Evolutionary conservation across 2,329 filamentous ascomycete genomes (phyloP).

Genomic region (Pseudogymnoascus sp.): DNA sequence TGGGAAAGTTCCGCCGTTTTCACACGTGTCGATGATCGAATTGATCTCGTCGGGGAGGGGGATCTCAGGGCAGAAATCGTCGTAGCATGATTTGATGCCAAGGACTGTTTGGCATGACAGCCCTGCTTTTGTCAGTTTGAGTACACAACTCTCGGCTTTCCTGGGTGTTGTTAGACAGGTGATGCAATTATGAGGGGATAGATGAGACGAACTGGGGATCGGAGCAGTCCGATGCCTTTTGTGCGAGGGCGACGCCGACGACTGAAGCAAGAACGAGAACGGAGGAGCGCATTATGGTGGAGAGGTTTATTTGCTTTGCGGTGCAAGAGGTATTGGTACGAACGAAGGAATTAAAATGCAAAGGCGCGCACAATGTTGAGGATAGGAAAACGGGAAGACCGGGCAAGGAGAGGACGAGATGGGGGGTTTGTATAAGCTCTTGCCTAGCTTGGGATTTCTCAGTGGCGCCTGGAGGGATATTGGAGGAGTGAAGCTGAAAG

Average conservation of each 20-base stretch:
- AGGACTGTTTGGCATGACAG: not conserved
- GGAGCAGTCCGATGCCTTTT: not conserved
- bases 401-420: not conserved
- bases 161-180: not conserved
- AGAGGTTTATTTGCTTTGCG: not conserved
- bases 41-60: not conserved
- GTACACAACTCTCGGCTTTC: not conserved
- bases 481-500: slow-evolving; percentile 1
- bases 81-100: not conserved
- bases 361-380: not conserved
- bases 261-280: not conserved
- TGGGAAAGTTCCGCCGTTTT: not conserved
- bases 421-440: not conserved
- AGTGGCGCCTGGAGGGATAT: not conserved
- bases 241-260: not conserved
- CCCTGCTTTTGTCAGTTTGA: not conserved
- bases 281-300: not conserved
- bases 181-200: not conserved
- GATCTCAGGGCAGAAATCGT: not conserved
- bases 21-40: not conserved
- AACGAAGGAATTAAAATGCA: not conserved
- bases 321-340: not conserved
- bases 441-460: not conserved
- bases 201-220: not conserved
- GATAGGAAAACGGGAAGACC: not conserved